Evolutionary conservation across 139 green algal species (phyloP), one percentile per base, ranked within the genome.

Genomic region (Raphidocelis subcapitata): DNA sequence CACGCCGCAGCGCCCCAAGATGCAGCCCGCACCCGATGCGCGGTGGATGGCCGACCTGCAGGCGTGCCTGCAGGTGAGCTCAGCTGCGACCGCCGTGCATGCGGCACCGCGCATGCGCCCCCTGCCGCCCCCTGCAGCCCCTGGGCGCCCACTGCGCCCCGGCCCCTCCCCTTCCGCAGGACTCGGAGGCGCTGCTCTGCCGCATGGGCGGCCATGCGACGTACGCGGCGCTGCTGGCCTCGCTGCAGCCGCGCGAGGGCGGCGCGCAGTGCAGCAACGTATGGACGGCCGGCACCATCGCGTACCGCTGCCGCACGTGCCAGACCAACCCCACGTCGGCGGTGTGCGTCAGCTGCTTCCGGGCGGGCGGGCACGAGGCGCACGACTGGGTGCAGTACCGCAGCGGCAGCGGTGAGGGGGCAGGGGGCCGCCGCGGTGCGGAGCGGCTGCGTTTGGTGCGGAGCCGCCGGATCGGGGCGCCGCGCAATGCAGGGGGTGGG

Each of bases 351-450:
- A 35, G 68, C 1, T 92, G 85, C 75, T 92, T 92, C 67, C 72
- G 75, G 49, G 83, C 82, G 0, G 79, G 81, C 1, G 79, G 84
- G 23, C 88, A 93, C 29, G 79, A 86, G 35, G 51, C 52, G 21
- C 88, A 93, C 66, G 84, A 93, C 76, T 93, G 86, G 52, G 67
- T 81, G 0, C 73, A 87, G 73, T 91, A 91, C 78, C 82, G 74
- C 41, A 57, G 41, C 26, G 56, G 29, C 21, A n/a, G 63, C 36
- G 33, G 63, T 31, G 12, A 28, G 15, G 49, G 35, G 14, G 28
- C 36, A 5, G 18, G 4, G 10, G 49, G 18, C 35, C 32, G 35
- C 63, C n/a, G 63, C 26, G 16, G 55, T 15, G 28, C 10, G 4
- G n/a, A 3, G 56, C 24, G 18, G 24, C 4, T 41, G 2, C n/a